Evolutionary conservation across 2,329 filamentous ascomycete species (phyloP).

Genomic region (Ramularia collo-cygni): DNA sequence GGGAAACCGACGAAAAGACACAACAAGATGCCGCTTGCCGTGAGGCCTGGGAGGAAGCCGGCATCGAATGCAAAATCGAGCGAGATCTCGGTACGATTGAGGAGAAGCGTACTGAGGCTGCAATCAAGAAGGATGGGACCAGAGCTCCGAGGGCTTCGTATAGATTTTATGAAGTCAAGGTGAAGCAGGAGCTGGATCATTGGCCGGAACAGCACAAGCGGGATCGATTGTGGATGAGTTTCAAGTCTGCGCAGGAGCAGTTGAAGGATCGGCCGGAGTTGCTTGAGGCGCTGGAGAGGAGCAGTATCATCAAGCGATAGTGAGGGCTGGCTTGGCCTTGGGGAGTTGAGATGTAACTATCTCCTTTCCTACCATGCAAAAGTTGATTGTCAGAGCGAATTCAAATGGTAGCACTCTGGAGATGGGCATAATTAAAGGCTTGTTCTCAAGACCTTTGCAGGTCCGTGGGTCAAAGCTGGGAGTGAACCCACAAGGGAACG

Average conservation of each 20-base stretch:
- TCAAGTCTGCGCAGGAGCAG: conserved; percentile 69
- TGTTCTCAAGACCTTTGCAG: too few relatives aligned
- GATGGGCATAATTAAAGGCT: conserved; percentile 10
- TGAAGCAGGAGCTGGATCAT: conserved; percentile 72
- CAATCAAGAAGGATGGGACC: conserved; percentile 22
- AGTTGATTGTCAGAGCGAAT: too few relatives aligned
- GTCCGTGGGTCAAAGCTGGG: too few relatives aligned
- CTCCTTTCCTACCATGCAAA: too few relatives aligned
- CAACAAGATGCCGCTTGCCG: conserved; percentile 74
- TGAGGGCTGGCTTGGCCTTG: not conserved
- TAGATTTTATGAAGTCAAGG: conserved; percentile 81
- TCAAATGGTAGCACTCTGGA: too few relatives aligned
- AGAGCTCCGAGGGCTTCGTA: conserved; percentile 68
- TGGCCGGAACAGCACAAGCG: conserved; percentile 96
- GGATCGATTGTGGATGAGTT: conserved; percentile 83
- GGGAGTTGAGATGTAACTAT: conserved; percentile 1
- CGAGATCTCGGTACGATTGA: conserved; percentile 80
- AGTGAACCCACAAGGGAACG: too few relatives aligned
- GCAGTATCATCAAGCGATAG: conserved; percentile 33
- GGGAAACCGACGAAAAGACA: conserved; percentile 90
- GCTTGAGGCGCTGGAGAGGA: conserved; percentile 76
- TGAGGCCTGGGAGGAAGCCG: conserved; percentile 97
- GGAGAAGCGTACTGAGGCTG: conserved; percentile 57
- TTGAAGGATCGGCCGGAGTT: conserved; percentile 77
- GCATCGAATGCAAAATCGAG: conserved; percentile 77